Conservation (phyloP, 208 protist species). For the Leishmania tropica region DNA sequence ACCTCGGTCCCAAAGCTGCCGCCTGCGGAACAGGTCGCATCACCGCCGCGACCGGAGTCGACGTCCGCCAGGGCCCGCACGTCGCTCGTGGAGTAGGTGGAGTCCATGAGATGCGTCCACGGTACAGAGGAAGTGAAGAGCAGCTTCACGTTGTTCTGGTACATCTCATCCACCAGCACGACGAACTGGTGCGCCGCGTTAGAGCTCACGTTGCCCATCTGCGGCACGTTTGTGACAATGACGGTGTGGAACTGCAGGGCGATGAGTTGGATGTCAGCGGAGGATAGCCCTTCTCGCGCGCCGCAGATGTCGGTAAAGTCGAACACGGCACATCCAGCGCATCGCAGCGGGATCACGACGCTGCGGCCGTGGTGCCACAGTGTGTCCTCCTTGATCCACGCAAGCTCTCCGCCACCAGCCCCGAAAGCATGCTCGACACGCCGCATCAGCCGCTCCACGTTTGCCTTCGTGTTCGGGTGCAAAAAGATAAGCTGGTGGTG, state of each 20-base stretch:
- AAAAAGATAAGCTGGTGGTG: slow-evolving; percentile 62
- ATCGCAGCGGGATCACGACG: slow-evolving; percentile 67
- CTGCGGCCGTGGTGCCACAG: slow-evolving; percentile 74
- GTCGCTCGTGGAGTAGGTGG: slow-evolving; percentile 10
- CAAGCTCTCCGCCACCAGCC: not conserved
- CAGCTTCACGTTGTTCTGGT: slow-evolving; percentile 90
- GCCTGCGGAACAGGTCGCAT: not conserved
- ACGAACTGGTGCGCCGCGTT: slow-evolving; percentile 88
- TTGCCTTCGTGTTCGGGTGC: slow-evolving; percentile 61
- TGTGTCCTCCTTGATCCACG: slow-evolving; percentile 51
- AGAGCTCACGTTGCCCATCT: slow-evolving; percentile 54
- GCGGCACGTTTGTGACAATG: slow-evolving; percentile 80
- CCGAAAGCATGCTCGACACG: slow-evolving; percentile 59
- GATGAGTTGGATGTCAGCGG: slow-evolving; percentile 77
- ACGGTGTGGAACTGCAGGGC: slow-evolving; percentile 79
- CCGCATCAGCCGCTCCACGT: slow-evolving; percentile 45
- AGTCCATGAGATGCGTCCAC: slow-evolving; percentile 64
- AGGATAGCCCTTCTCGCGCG: slow-evolving; percentile 41
- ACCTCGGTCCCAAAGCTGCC: not conserved
- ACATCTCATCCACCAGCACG: slow-evolving; percentile 87
- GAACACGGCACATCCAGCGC: slow-evolving; percentile 75
- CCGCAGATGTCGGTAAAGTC: slow-evolving; percentile 85
- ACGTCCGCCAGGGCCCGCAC: slow-evolving; percentile 4
- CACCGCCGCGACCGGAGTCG: not conserved
- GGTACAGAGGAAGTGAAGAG: slow-evolving; percentile 76